Base-by-base conservation (phyloP, 2,329 filamentous ascomycete genomes). In the Drechslerella coelobrocha region DNA sequence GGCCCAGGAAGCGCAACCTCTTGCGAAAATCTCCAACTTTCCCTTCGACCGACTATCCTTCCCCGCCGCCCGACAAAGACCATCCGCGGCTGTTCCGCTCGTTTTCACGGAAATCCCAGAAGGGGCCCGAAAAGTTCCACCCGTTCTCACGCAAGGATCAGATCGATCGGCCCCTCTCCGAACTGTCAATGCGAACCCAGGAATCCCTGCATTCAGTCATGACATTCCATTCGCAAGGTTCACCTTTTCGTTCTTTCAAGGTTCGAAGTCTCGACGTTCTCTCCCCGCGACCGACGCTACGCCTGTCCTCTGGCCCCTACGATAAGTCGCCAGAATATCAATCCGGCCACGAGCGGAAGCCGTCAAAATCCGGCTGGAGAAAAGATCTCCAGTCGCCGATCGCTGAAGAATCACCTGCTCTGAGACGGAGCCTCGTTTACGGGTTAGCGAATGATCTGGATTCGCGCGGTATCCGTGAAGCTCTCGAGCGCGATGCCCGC, bases 401-500 rank as follows among this genome's bases (percentile, higher is more conserved):
- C 14, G 82, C 85, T 0, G 86, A 90, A 71, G 87, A 86, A 37
- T 83, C 81, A 0, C 76, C 87, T 26, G 86, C 83, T 73, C 84
- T 84, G 2, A 57, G 59, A 21, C 59, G 59, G 54, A 71, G 62
- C 48, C 82, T 82, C 31, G 84, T 89, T 48, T 85, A 88, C 66
- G 84, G 85, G 47, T 78, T 97, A 47, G 94, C 92, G 21, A 90
- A 97, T 77, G 89, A 90, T 68, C 83, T 99, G 60, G 91, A 91
- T 79, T 89, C 94, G 2, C 86, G 89, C 56, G 92, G 91, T 75
- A 79, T 99, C 39, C 85, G 93, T 66, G 90, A 96, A 77, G 82
- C 97, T 27, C 89, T 99, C 85, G 94, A 99, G 75, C 84, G 94
- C 68, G 94, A 99, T 76, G 84, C 88, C 74, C 86, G 92, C 75